Conservation (phyloP, 352 stramenopile genomes). For the Phytophthora quininea region DNA sequence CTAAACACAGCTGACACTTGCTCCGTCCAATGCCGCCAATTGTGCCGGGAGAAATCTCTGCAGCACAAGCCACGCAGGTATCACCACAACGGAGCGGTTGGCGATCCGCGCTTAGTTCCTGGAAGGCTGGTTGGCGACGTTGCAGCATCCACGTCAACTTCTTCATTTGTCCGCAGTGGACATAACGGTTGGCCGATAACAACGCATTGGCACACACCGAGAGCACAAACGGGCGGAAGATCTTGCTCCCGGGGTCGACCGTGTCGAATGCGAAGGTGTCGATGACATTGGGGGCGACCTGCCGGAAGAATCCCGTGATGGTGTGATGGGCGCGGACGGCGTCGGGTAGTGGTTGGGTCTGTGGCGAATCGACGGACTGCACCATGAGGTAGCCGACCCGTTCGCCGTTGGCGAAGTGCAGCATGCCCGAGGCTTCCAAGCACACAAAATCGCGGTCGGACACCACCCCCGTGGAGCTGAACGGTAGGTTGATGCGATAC, state of each 20-base stretch:
- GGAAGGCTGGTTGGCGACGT: not conserved
- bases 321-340: conserved; percentile 35
- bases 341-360: conserved; percentile 26
- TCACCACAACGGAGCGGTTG: no score
- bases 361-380: conserved; percentile 28
- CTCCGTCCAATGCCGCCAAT: not conserved
- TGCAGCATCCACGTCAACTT: conserved; percentile 46
- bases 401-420: conserved; percentile 25
- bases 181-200: conserved; percentile 27
- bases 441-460: conserved; percentile 39
- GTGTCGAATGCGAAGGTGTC: conserved; percentile 38
- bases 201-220: conserved; percentile 30
- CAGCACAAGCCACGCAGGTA: conserved; percentile 26
- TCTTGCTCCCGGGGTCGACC: conserved; percentile 18
- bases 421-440: conserved; percentile 39
- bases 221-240: conserved; percentile 31
- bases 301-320: conserved; percentile 41
- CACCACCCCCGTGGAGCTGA: conserved; percentile 7
- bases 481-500: conserved; percentile 19
- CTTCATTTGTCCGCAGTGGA: conserved; percentile 50
- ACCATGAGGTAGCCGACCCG: conserved; percentile 40
- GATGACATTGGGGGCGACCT: conserved; percentile 35
- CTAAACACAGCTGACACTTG: conserved; percentile 21
- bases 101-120: not conserved
- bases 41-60: conserved; percentile 7